A percentile compares a stretch with the other conserved stretches of the same genome.
Evolutionary conservation across 805 yeast genomes (phyloP).

Genomic region (Middelhovenomyces tepae): DNA sequence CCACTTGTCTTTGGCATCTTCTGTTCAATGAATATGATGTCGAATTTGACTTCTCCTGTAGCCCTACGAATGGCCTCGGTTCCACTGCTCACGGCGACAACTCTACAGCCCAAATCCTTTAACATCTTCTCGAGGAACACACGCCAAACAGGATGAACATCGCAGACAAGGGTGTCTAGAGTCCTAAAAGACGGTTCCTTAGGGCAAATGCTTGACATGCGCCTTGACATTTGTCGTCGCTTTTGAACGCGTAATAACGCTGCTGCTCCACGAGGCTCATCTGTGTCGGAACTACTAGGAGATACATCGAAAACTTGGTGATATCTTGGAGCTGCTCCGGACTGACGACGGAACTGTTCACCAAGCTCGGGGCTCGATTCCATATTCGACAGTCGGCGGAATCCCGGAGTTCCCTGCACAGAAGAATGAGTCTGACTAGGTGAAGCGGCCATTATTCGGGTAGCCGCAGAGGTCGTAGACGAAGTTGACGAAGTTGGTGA

Average conservation of each 20-base stretch:
- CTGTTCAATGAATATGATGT: constrained; percentile 69
- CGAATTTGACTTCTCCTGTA: constrained; percentile 77
- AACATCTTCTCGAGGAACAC: constrained; percentile 56
- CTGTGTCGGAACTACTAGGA: constrained; percentile 58
- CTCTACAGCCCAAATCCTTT: constrained; percentile 67
- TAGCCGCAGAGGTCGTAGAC: too few relatives aligned
- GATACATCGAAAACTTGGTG: constrained; percentile 22
- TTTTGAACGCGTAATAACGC: constrained; percentile 33
- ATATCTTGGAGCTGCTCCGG: constrained; percentile 6
- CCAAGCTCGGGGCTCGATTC: constrained; percentile 18
- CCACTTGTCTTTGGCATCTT: constrained; percentile 60
- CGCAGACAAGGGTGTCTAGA: constrained; percentile 72
- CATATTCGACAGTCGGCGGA: constrained; percentile 13
- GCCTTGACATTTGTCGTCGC: constrained; percentile 45
- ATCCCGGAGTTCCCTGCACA: constrained; percentile 1
- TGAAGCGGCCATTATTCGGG: too few relatives aligned
- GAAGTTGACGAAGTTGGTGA: too few relatives aligned
- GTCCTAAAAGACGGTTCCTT: constrained; percentile 16
- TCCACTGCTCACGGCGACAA: constrained; percentile 66
- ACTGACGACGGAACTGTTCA: constrained; percentile 15
- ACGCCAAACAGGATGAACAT: constrained; percentile 75
- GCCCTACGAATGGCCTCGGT: constrained; percentile 76
- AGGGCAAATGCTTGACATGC: constrained; percentile 17
- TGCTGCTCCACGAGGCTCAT: constrained; percentile 44
- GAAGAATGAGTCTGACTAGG: too few relatives aligned